Percentiles rank a stretch among this genome's conserved stretches.
phyloP scores from a whole-genome alignment of 208 protist genomes.

The Naegleria lovaniensis region DNA sequence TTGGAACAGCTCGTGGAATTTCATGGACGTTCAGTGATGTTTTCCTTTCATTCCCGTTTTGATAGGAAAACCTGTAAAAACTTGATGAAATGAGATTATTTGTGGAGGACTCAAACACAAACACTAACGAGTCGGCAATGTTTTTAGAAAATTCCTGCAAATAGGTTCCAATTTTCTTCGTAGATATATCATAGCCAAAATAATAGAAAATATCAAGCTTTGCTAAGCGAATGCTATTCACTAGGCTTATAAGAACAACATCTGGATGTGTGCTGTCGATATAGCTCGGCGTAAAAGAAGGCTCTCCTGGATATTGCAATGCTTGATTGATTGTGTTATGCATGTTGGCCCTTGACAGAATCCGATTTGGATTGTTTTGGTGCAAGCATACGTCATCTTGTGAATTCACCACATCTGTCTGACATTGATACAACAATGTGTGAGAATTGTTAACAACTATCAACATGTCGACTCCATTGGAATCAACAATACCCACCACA shows the following conservation, averaged over 20 bases:
- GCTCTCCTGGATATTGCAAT: background rate
- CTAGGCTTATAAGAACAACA: background rate
- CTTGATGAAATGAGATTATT: background rate
- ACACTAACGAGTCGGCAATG: background rate
- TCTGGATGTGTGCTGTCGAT: background rate
- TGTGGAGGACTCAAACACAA: background rate
- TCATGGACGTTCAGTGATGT: background rate
- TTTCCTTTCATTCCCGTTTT: background rate
- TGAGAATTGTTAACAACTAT: background rate
- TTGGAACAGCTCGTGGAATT: background rate
- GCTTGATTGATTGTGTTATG: too few species aligned
- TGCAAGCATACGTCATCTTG: background rate
- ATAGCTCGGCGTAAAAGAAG: background rate
- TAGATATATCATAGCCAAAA: background rate
- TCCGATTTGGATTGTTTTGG: background rate
- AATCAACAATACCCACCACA: background rate
- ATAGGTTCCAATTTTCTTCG: background rate
- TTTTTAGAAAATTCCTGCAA: background rate
- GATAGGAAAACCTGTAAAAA: background rate
- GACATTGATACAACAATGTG: background rate
- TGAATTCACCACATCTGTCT: background rate
- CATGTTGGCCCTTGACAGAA: background rate
- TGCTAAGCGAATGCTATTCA: background rate
- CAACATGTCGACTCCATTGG: background rate
- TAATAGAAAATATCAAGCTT: background rate